A percentile compares a stretch with the other conserved stretches of the same genome.
phyloP scores from a whole-genome alignment of 257 asterid genomes.

The Ocimum tenuiflorum region DNA sequence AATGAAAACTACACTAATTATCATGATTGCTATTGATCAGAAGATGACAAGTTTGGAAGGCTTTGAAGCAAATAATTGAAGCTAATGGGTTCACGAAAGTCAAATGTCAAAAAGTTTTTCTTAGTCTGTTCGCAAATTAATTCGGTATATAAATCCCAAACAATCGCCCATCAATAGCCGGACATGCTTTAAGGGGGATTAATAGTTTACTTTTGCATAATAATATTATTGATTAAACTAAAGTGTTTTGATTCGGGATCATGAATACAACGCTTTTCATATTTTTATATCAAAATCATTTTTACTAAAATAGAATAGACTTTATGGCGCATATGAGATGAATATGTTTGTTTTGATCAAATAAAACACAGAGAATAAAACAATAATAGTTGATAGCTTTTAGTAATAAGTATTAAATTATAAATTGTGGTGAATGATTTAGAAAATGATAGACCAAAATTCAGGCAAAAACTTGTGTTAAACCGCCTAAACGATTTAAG shows the following conservation, averaged over 20 bases:
- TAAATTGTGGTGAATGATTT: not conserved
- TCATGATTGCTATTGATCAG: not conserved
- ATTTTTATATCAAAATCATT: not conserved
- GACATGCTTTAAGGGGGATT: not conserved
- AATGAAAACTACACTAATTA: not conserved
- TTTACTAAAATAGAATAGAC: not conserved
- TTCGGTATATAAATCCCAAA: not conserved
- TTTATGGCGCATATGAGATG: not conserved
- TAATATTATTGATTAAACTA: too few relatives aligned
- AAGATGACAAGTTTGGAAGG: not conserved
- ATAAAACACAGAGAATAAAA: slow-evolving; percentile 17
- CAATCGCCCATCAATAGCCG: not conserved
- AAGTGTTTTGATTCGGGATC: too few relatives aligned
- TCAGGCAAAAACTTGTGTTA: too few relatives aligned
- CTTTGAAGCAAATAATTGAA: not conserved
- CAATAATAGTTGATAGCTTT: slow-evolving; percentile 13
- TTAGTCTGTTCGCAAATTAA: not conserved
- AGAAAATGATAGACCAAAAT: not conserved
- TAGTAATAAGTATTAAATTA: not conserved
- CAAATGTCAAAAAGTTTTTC: not conserved
- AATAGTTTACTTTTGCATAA: too few relatives aligned
- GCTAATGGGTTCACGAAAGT: not conserved
- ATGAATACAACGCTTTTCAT: not conserved
- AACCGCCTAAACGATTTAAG: too few relatives aligned
- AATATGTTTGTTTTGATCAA: slow-evolving; percentile 14